A percentile compares a stretch with the other conserved stretches of the same genome.
These are phyloP conservation scores for Dionaea muscipula DNA, from an alignment of 179 eudicot genomes.

Conservation along the genomic window DNA sequence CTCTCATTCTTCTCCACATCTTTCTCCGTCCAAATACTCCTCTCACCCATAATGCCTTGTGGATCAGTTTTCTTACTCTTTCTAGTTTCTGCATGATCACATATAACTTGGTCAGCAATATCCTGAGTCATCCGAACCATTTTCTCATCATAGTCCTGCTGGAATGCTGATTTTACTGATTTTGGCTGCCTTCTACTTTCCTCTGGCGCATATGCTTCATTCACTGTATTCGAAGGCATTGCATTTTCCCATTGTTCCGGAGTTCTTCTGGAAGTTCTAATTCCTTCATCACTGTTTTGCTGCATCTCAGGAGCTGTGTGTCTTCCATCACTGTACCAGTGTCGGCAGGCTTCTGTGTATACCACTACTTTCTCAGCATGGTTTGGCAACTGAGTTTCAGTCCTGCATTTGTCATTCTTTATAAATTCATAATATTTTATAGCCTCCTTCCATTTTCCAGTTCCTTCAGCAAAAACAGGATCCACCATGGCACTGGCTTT, in stretches of 20 bases:
- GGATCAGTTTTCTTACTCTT: conserved; percentile 16
- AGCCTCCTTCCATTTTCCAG: conserved; percentile 57
- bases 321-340: conserved; percentile 16
- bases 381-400: conserved; percentile 10
- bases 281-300: conserved; percentile 5
- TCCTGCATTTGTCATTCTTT: conserved; percentile 21
- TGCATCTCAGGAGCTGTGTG: conserved; percentile 11
- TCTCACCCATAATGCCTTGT: conserved; percentile 15
- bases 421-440: conserved; percentile 50
- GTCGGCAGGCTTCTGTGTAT: conserved; percentile 4
- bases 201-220: conserved; percentile 19
- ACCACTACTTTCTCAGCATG: conserved; percentile 10
- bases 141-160: conserved; percentile 32
- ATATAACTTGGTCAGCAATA: conserved; percentile 18
- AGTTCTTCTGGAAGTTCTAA: conserved; percentile 13
- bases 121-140: conserved; percentile 29
- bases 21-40: conserved; percentile 9
- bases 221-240: conserved; percentile 21
- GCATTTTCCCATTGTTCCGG: conserved; percentile 13
- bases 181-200: conserved; percentile 27
- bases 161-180: conserved; percentile 21
- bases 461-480: conserved; percentile 25
- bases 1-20: conserved; percentile 13
- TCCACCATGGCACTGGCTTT: conserved; percentile 20
- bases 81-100: conserved; percentile 22